Evolutionary conservation across 2,329 filamentous ascomycete genomes (phyloP).

Genomic region (Neofusicoccum cordaticola): DNA sequence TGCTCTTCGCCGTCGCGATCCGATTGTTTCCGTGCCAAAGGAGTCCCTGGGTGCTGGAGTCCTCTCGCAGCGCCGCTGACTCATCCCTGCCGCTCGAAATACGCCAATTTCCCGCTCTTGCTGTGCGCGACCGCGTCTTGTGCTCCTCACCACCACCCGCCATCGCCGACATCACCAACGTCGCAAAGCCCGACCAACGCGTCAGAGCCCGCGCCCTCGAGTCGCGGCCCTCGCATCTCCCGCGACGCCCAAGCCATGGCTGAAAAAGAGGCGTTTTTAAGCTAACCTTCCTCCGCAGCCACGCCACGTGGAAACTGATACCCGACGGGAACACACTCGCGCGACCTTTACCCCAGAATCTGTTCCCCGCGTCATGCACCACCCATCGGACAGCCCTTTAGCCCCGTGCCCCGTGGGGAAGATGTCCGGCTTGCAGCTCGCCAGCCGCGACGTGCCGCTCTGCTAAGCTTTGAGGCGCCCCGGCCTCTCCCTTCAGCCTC

Average conservation of each 20-base stretch:
- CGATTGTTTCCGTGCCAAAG: background rate
- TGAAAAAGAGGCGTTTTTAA: constrained; percentile 4
- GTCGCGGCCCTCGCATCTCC: background rate
- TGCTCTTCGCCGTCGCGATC: background rate
- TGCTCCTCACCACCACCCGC: background rate
- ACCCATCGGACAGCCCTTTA: background rate
- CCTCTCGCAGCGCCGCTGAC: background rate
- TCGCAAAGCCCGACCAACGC: background rate
- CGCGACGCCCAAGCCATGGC: background rate
- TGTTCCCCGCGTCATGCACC: background rate
- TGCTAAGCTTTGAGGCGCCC: background rate
- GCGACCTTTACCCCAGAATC: background rate
- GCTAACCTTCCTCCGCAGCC: background rate
- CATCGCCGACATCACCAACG: background rate
- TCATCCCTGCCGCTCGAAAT: background rate
- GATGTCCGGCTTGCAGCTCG: background rate
- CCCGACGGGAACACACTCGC: constrained; percentile 9
- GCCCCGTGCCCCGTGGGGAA: background rate
- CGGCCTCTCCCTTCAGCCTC: background rate
- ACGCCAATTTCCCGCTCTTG: background rate
- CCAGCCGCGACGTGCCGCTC: background rate
- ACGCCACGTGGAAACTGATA: constrained; percentile 1
- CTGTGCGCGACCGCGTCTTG: background rate
- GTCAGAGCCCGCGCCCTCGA: background rate
- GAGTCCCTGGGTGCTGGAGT: too few relatives aligned